These are phyloP conservation scores for Saturnispora zaruensis DNA, from an alignment of 805 yeast genomes.

Conservation along the genomic window DNA sequence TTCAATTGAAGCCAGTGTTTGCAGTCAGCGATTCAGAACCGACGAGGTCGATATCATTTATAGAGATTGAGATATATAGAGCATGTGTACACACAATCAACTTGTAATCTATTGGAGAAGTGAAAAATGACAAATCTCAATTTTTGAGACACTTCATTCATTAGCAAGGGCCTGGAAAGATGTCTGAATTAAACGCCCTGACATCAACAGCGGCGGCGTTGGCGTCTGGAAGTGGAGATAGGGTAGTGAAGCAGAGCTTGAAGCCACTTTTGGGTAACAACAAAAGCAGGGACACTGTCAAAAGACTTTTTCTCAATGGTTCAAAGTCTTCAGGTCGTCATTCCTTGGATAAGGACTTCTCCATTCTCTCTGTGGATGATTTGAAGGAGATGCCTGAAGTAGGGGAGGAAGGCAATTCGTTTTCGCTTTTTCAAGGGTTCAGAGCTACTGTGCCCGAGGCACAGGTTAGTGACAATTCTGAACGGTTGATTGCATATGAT, in stretches of 20 bases:
- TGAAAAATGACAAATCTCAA: background rate
- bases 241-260: conserved; percentile 10
- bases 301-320: conserved; percentile 5
- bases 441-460: conserved; percentile 47
- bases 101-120: background rate
- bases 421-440: conserved; percentile 64
- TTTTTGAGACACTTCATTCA: background rate
- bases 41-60: conserved; percentile 87
- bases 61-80: conserved; percentile 44
- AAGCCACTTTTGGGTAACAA: conserved; percentile 9
- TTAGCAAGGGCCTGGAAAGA: background rate
- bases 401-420: conserved; percentile 17
- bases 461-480: conserved; percentile 29
- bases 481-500: conserved; percentile 2
- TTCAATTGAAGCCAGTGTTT: conserved; percentile 60
- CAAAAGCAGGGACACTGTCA: conserved; percentile 3
- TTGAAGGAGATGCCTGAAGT: conserved; percentile 43
- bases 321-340: conserved; percentile 6
- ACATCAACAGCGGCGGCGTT: conserved; percentile 50
- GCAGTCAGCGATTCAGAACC: conserved; percentile 89
- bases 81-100: background rate
- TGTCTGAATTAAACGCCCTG: conserved; percentile 34
- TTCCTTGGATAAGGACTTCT: conserved; percentile 33
- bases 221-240: conserved; percentile 18
- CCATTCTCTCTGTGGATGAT: conserved; percentile 53